phyloP scores from a whole-genome alignment of 768 basidiomycete genomes.

The Lactarius sp. region DNA sequence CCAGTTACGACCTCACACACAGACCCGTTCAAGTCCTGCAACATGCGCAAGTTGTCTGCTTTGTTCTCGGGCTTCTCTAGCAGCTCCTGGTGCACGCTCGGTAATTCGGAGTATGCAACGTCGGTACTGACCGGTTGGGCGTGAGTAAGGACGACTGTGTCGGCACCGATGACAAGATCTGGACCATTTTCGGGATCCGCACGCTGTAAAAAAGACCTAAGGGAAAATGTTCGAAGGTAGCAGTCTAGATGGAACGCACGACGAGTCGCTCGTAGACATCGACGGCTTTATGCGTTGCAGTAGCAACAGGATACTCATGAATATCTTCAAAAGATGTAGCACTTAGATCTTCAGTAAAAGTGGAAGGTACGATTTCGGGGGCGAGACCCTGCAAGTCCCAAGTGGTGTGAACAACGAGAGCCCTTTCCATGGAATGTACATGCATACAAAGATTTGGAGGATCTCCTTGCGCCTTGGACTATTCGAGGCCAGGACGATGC shows the following conservation, averaged over 20 bases:
- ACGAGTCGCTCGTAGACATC: constrained; percentile 88
- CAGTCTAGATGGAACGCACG: constrained; percentile 34
- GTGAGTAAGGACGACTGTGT: constrained; percentile 91
- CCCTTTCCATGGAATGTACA: not conserved
- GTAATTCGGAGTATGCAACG: constrained; percentile 49
- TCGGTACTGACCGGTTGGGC: constrained; percentile 56
- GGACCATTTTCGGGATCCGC: constrained; percentile 63
- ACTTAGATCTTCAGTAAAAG: constrained; percentile 75
- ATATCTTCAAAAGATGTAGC: constrained; percentile 62
- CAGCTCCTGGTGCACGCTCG: constrained; percentile 58
- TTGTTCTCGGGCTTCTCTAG: constrained; percentile 84
- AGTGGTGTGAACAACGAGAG: not conserved
- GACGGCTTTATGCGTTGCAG: constrained; percentile 72
- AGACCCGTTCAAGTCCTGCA: constrained; percentile 79
- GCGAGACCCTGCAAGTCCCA: constrained; percentile 45
- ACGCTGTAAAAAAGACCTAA: constrained; percentile 31
- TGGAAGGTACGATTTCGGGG: constrained; percentile 69
- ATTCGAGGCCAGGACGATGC: constrained; percentile 80
- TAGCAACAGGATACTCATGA: constrained; percentile 72
- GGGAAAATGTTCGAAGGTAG: not conserved
- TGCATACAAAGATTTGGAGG: constrained; percentile 66
- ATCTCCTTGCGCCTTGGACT: constrained; percentile 85
- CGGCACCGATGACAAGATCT: constrained; percentile 83
- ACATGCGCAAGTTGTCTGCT: constrained; percentile 81
- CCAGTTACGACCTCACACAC: constrained; percentile 93